Evolutionary conservation across 2,329 filamentous ascomycete genomes (phyloP).

Genomic region (Davidsoniella eucalypti): DNA sequence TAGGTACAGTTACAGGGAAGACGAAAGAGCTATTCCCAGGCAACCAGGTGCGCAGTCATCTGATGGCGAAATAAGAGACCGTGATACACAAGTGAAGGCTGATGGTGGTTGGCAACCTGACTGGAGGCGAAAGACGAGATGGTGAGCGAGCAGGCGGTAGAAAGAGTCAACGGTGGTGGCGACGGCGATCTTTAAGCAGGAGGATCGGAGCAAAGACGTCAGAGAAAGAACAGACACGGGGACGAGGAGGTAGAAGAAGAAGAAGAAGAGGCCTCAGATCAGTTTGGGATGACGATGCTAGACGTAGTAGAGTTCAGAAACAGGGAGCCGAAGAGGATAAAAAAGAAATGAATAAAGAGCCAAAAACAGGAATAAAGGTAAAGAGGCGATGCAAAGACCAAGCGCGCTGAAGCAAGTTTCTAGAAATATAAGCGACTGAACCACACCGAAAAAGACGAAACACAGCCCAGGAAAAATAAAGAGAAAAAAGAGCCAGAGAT

Average conservation of each 20-base stretch:
- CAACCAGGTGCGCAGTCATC: conserved; percentile 10
- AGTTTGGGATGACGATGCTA: neutral
- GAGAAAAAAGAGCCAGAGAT: neutral
- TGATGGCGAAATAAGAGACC: conserved; percentile 3
- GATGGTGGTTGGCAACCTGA: conserved; percentile 1
- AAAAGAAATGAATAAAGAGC: conserved; percentile 1
- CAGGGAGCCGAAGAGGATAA: neutral
- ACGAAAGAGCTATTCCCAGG: conserved; percentile 1
- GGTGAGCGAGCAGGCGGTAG: neutral
- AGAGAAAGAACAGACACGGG: neutral
- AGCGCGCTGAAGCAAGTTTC: conserved; percentile 9
- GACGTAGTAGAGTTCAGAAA: neutral
- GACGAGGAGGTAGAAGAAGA: neutral
- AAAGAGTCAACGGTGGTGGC: neutral
- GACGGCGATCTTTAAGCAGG: neutral
- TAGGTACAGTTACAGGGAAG: neutral
- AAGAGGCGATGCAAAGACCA: conserved; percentile 10
- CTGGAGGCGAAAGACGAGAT: neutral
- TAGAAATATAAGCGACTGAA: conserved; percentile 10
- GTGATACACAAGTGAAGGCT: neutral
- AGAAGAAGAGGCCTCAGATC: neutral
- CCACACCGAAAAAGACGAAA: conserved; percentile 6
- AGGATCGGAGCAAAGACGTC: neutral
- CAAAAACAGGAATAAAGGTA: neutral
- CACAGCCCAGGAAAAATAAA: neutral